Conservation (phyloP, 179 eudicot species). For the Nepenthes alata region DNA sequence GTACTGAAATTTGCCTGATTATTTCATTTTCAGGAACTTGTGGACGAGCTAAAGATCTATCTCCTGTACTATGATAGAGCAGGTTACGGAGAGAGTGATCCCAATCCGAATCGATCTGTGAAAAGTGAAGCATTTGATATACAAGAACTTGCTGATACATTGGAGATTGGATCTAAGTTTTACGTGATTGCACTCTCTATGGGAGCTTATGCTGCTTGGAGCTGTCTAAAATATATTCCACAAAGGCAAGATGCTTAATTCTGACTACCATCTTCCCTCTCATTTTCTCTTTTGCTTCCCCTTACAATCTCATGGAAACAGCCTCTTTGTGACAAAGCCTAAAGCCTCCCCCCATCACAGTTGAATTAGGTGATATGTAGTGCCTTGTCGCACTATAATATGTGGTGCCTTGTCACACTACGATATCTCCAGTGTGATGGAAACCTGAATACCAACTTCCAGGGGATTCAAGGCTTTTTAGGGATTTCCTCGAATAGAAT, state of each 20-base stretch:
- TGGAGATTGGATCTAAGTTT: conserved; percentile 63
- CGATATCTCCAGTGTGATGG: too few relatives aligned
- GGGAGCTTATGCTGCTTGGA: conserved; percentile 60
- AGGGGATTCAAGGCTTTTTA: too few relatives aligned
- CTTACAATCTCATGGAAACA: too few relatives aligned
- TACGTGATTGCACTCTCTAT: conserved; percentile 62
- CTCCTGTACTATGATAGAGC: conserved; percentile 60
- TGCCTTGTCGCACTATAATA: too few relatives aligned
- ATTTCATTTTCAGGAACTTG: conserved; percentile 36
- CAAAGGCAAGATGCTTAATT: conserved; percentile 31
- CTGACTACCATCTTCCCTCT: background rate
- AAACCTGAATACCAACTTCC: too few relatives aligned
- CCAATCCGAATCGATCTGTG: conserved; percentile 46
- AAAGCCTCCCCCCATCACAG: too few relatives aligned
- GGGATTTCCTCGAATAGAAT: too few relatives aligned
- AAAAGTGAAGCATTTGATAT: conserved; percentile 69
- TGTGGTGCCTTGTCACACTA: too few relatives aligned
- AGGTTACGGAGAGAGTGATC: conserved; percentile 88
- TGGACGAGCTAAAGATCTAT: conserved; percentile 50
- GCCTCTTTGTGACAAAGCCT: too few relatives aligned
- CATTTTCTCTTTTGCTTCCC: background rate
- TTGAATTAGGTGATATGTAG: too few relatives aligned
- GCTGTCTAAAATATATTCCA: conserved; percentile 62
- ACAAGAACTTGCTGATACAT: conserved; percentile 66
- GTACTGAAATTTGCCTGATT: conserved; percentile 4